Evolutionary conservation across 129 eudicot genomes (phyloP).

Genomic region (Helianthus tuberosus): DNA sequence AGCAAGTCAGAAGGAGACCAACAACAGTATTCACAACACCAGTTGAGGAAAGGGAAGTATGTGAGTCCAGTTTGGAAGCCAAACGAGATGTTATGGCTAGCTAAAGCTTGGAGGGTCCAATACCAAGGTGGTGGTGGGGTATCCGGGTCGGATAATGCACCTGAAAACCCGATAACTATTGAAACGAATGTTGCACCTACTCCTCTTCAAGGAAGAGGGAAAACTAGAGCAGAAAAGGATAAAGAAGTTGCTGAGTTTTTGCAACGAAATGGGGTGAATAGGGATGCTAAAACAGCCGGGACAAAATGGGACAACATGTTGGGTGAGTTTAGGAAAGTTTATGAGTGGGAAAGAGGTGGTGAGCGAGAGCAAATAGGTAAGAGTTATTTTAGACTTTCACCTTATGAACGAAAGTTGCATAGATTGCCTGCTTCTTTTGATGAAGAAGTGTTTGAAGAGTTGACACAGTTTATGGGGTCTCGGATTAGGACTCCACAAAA

Average conservation of each 20-base stretch:
- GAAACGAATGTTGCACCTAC: too few species aligned
- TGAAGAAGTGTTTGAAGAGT: constrained; percentile 78
- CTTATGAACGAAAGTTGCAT: constrained; percentile 60
- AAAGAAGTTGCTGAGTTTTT: constrained; percentile 68
- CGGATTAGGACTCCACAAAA: constrained; percentile 51
- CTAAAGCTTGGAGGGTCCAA: constrained; percentile 72
- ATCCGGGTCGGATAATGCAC: neutral
- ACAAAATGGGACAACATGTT: constrained; percentile 92
- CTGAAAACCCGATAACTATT: neutral
- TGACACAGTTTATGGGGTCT: constrained; percentile 77
- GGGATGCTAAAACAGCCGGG: constrained; percentile 83
- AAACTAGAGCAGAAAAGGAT: constrained; percentile 80
- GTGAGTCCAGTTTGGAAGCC: constrained; percentile 91
- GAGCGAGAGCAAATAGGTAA: constrained; percentile 72
- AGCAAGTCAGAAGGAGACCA: constrained; percentile 32
- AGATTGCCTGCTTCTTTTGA: constrained; percentile 82
- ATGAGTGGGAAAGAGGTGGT: constrained; percentile 78
- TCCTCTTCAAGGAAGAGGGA: constrained; percentile 49
- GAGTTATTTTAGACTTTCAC: constrained; percentile 74
- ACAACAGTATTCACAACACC: constrained; percentile 43
- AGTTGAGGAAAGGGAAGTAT: constrained; percentile 63
- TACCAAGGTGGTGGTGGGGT: constrained; percentile 48
- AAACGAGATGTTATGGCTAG: constrained; percentile 69
- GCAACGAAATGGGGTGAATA: constrained; percentile 57
- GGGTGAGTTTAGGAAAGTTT: constrained; percentile 81